phyloP scores from a whole-genome alignment of 495 filamentous ascomycete genomes.

The Tetracladium marchalianum region DNA sequence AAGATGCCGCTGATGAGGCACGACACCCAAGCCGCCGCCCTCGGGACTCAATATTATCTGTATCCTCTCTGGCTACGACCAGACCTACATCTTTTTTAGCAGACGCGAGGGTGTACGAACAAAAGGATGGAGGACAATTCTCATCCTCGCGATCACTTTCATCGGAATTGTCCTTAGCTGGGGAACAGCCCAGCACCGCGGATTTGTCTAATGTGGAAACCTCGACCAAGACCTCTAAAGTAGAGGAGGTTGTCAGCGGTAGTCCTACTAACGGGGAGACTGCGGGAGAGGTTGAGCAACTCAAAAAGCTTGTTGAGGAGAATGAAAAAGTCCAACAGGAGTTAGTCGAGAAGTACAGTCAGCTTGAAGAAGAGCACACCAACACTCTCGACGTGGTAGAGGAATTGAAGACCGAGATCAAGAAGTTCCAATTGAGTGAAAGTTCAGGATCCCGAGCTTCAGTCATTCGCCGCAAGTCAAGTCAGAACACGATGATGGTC shows the following conservation, averaged over 20 bases:
- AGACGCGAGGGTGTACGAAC: conserved; percentile 63
- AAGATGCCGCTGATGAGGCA: conserved; percentile 72
- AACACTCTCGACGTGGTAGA: conserved; percentile 78
- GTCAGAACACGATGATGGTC: conserved; percentile 79
- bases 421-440: conserved; percentile 57
- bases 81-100: conserved; percentile 91
- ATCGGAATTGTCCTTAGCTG: conserved; percentile 87
- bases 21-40: conserved; percentile 44
- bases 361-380: conserved; percentile 72
- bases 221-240: conserved; percentile 22
- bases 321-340: conserved; percentile 64
- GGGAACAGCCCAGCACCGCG: conserved; percentile 63
- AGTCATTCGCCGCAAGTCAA: conserved; percentile 86
- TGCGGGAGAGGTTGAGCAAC: conserved; percentile 55
- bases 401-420: conserved; percentile 75
- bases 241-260: conserved; percentile 3
- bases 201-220: conserved; percentile 50
- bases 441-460: conserved; percentile 51
- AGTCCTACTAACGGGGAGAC: conserved; percentile 25
- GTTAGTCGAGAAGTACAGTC: conserved; percentile 66
- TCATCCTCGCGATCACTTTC: conserved; percentile 90
- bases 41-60: conserved; percentile 42
- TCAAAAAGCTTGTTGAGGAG: conserved; percentile 60
- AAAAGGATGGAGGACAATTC: conserved; percentile 66
- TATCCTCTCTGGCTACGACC: conserved; percentile 43